Conservation (phyloP, 208 protist genomes). For the Tetramitus jugosus region DNA sequence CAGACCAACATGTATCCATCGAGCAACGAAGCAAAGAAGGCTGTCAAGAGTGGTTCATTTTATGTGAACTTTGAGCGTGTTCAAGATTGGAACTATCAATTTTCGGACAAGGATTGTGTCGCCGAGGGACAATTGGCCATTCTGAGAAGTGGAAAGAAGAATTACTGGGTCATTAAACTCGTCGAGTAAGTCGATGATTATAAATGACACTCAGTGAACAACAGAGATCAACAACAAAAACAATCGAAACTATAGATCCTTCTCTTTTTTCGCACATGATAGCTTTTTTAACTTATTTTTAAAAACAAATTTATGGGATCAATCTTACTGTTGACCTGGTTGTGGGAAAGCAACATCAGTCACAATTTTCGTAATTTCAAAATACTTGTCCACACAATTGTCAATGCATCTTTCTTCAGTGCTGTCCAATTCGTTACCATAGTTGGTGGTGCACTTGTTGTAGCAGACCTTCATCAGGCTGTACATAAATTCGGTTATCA, state of each 20-base stretch:
- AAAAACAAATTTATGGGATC: too few relatives aligned
- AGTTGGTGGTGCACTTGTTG: background rate
- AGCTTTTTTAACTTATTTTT: too few relatives aligned
- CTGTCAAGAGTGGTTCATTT: background rate
- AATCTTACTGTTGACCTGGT: too few relatives aligned
- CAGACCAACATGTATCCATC: background rate
- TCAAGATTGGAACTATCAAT: background rate
- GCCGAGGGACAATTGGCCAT: background rate
- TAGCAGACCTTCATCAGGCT: background rate
- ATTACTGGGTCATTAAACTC: too few relatives aligned
- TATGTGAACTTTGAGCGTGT: conserved; percentile 11
- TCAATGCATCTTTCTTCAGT: background rate
- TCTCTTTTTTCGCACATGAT: too few relatives aligned
- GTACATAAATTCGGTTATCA: too few relatives aligned
- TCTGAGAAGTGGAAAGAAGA: conserved; percentile 16
- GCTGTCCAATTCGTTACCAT: background rate
- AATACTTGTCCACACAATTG: background rate
- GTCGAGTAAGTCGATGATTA: too few relatives aligned
- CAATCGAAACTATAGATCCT: too few relatives aligned
- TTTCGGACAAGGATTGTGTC: background rate
- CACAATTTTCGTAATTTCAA: too few relatives aligned
- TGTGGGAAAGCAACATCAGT: too few relatives aligned
- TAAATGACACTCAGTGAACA: too few relatives aligned
- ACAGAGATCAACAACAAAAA: too few relatives aligned
- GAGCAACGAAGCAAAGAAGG: background rate